Evolutionary conservation across 306 rosid genomes (phyloP), one percentile per base, ranked within the genome.

Genomic region (Dicorynia guianensis): DNA sequence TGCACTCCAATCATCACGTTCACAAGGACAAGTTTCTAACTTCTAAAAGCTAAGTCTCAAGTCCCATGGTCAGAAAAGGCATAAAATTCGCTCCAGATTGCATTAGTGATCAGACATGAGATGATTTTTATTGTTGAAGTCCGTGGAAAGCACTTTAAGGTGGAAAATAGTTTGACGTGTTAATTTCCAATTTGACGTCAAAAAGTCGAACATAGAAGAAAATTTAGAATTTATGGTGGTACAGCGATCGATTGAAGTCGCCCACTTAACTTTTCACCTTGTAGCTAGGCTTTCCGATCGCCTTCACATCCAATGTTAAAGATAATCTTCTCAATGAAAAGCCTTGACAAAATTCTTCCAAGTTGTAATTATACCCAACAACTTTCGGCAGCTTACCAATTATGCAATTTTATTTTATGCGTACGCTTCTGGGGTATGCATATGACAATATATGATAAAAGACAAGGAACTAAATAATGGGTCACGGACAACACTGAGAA

Each of bases 311-410:
- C 68, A 54, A 72, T 1, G 58, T 52, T 58, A 59, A 80, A 73
- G 58, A 42, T 52, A 59, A 58, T 55, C 6, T 48, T 67, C 66
- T 53, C 49, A 14, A 43, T 43, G 30, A 9, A 72, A 34, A 40
- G 46, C 72, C 60, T 50, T 8, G 80, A 60, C 80, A 42, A 48
- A 59, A 50, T 74, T 80, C 44, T 60, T 74, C 61, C 9, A 5
- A 39, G 67, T 46, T 69, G 70, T 81, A 75, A 81, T 81, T 63
- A 35, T 39, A 15, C 56, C 46, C 63, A 44, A 54, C 43, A 55
- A 35, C 81, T 81, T 75, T 81, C 77, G 77, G 72, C 80, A 74
- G 43, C 80, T 67, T 42, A 53, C 17, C 54, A 78, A 66, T 65
- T 72, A 65, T 58, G 61, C 40, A 56, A 64, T 64, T 15, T 56